Conservation (phyloP, 768 basidiomycete genomes). For the Boletus rubropictus region DNA sequence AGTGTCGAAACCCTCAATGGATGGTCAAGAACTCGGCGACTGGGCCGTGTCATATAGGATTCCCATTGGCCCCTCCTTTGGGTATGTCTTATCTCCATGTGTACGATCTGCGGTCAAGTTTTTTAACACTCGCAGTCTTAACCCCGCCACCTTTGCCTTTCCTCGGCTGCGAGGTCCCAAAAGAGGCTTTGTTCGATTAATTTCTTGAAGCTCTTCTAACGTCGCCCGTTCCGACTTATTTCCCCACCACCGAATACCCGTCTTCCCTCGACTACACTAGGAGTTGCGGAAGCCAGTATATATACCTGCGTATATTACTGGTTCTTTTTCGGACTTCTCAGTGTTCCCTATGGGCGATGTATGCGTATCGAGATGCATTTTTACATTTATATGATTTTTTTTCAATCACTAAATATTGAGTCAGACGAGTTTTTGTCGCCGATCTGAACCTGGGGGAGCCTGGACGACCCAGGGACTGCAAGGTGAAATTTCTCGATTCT, state of each 20-base stretch:
- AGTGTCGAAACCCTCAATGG: background rate
- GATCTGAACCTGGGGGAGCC: background rate
- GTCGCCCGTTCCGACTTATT: background rate
- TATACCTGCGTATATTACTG: background rate
- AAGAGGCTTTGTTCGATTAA: background rate
- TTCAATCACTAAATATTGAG: background rate
- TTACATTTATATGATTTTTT: background rate
- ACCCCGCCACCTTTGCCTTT: constrained; percentile 8
- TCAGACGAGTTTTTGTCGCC: background rate
- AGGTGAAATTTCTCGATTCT: background rate
- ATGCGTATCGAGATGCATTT: background rate
- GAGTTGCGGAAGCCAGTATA: constrained; percentile 1
- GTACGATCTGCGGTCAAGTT: background rate
- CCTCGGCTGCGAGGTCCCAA: background rate
- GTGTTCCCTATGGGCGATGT: background rate
- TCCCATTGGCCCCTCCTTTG: background rate
- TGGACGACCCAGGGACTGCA: background rate
- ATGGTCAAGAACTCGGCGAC: background rate
- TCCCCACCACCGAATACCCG: background rate
- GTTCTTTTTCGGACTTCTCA: constrained; percentile 3
- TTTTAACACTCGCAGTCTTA: background rate
- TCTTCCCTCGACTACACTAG: background rate
- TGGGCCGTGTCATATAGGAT: background rate
- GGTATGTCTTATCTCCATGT: background rate
- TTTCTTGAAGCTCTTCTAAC: background rate